Conservation (phyloP, 1,139 yeast genomes). For the Yueomyces sp. region DNA sequence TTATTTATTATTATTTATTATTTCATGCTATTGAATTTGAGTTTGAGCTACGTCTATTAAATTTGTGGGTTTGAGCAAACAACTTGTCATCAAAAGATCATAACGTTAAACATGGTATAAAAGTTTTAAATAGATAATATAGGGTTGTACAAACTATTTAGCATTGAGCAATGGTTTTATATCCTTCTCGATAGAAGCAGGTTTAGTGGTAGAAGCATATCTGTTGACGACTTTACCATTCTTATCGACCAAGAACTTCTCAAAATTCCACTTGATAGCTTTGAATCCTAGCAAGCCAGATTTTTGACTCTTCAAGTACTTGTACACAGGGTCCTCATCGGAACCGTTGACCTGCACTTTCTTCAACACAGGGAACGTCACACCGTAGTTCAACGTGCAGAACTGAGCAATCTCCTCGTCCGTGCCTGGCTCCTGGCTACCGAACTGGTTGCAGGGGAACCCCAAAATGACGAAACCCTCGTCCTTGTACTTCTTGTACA, state of each 20-base stretch:
- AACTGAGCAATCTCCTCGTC: constrained; percentile 51
- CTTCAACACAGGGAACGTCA: constrained; percentile 76
- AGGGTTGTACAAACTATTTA: too few relatives aligned
- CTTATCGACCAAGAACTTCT: constrained; percentile 68
- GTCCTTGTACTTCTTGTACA: constrained; percentile 67
- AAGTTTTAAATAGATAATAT: too few relatives aligned
- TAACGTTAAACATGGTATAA: too few relatives aligned
- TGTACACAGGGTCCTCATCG: constrained; percentile 68
- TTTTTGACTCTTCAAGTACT: constrained; percentile 48
- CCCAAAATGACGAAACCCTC: constrained; percentile 72
- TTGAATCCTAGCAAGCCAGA: constrained; percentile 61
- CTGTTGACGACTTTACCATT: constrained; percentile 64
- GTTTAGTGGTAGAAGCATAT: constrained; percentile 58
- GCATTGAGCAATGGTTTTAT: constrained; percentile 33
- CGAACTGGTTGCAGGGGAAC: constrained; percentile 90
- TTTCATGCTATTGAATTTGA: background rate
- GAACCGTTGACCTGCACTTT: constrained; percentile 86
- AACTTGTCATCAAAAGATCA: too few relatives aligned
- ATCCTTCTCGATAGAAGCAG: constrained; percentile 39
- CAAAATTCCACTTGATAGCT: constrained; percentile 92
- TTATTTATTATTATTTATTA: too few relatives aligned
- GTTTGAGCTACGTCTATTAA: too few relatives aligned
- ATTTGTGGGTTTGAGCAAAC: too few relatives aligned
- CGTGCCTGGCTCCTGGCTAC: constrained; percentile 74
- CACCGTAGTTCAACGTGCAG: constrained; percentile 62